Base-by-base conservation (phyloP, 306 rosid genomes). In the Prinsepia uniflora region DNA sequence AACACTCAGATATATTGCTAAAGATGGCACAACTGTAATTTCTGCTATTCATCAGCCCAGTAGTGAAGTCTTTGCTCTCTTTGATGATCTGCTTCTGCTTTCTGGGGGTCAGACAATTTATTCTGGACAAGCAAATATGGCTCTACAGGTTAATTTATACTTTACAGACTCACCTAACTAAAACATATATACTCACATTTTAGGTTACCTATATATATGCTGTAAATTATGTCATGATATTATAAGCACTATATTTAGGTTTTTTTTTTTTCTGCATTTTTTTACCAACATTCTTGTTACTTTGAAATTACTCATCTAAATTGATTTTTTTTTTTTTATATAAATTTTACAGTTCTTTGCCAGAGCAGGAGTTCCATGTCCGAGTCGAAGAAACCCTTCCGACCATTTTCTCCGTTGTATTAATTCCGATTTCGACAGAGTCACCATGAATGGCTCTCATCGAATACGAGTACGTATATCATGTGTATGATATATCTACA, bases 1-100 rank as follows among this genome's bases (percentile, higher is more conserved):
- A 74, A 86, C 96, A 11, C 84, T 90, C 50, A 78, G 97, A 72
- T 83, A 81, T 34, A 83, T 90, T 46, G 94, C 97, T 62, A 87
- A 62, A 72, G 98, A 84, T 86, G 96, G 91, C 5, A 84, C 82
- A 74, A 94, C 97, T 69, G 91, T 90, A 9, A 82, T 94, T 46
- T 80, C 95, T 56, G 89, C 95, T 4, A 87, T 94, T n/a, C 98
- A 94, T 76, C 98, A 90, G 79, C 97, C 97, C 7, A 94, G 98
- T 39, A 86, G 96, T 79, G 98, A 94, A 78, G 97, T 91, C 56
- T 90, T 89, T 80, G 92, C 95, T 41, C 89, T 90, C 55, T 94
- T 94, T 87, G 98, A 94, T 76, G 83, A 86, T 77, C 96, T 94
- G n/a, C 85, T 90, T 59, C 82, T 94, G 57, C 97, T 90, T 61